These are phyloP conservation scores for Dentiscutata heterogama DNA, from an alignment of 371 early-diverging fungal species.

Conservation along the genomic window DNA sequence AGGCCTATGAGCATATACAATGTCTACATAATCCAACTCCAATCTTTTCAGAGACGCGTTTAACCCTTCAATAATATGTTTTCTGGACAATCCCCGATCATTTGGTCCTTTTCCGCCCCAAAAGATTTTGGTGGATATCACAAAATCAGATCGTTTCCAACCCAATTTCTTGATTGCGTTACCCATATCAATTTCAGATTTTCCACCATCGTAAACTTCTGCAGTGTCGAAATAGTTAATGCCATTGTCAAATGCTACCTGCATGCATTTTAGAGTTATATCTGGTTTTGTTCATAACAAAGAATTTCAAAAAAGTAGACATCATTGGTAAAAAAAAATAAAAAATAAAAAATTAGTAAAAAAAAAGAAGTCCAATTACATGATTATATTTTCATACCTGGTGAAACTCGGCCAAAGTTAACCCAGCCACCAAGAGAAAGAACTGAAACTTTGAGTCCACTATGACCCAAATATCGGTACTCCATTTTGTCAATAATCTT, in stretches of 20 bases:
- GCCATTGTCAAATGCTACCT: slow-evolving; percentile 78
- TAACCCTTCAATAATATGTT: slow-evolving; percentile 88
- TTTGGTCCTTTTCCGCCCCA: slow-evolving; percentile 87
- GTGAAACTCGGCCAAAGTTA: slow-evolving; percentile 66
- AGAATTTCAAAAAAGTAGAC: not conserved
- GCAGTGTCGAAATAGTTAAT: slow-evolving; percentile 90
- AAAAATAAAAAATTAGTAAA: not conserved
- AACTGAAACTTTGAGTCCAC: slow-evolving; percentile 82
- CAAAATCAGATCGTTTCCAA: slow-evolving; percentile 77
- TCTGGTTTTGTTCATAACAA: slow-evolving; percentile 47
- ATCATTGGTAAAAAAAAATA: not conserved
- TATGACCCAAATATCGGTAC: slow-evolving; percentile 82
- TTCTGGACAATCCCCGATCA: slow-evolving; percentile 85
- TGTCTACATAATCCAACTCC: slow-evolving; percentile 83
- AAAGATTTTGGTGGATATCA: slow-evolving; percentile 87
- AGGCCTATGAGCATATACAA: slow-evolving; percentile 87
- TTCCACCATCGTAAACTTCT: slow-evolving; percentile 80
- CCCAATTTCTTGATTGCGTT: slow-evolving; percentile 77
- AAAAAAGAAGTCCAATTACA: not conserved
- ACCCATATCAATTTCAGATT: slow-evolving; percentile 84
- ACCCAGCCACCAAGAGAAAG: slow-evolving; percentile 69
- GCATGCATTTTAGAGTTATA: slow-evolving; percentile 73
- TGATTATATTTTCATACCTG: slow-evolving; percentile 31
- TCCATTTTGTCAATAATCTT: slow-evolving; percentile 64
- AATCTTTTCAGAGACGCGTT: slow-evolving; percentile 79